Evolutionary conservation across 345 rosid species (phyloP), one percentile per base, ranked within the genome.

Genomic region (Physaria fendleri): DNA sequence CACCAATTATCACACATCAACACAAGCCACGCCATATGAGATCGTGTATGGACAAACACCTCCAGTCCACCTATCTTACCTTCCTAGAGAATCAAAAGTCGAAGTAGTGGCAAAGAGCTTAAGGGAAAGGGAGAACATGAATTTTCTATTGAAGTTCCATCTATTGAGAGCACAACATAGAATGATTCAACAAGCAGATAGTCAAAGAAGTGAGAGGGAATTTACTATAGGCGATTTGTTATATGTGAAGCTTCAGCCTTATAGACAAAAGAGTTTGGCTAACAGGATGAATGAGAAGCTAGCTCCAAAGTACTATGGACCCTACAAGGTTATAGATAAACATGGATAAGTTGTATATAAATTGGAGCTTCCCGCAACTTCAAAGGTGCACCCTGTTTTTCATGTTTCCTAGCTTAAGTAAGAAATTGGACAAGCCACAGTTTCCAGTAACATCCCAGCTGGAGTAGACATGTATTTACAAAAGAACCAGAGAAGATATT

Each of bases 201-300:
- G 7, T 0, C 11, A 8, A 0, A 39, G 21, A 1, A 13, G 8
- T 5, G 43, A 39, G 0, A 3, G 4, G 1, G 0, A 0, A 0
- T 15, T 39, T 2, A 11, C 3, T 2, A 1, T 39, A 0, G 43
- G 43, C 0, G 43, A 39, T 7, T 39, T 1, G 1, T 4, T 39
- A 0, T 39, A 2, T 15, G 10, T 15, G 4, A 15, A 16, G 5
- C 3, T 39, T 1, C 43, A 39, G 2, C 21, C 43, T 0, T 39
- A 39, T 3, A 0, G 43, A 0, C 43, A 39, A 1, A 0, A 16
- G 0, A 14, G 5, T 2, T 10, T 39, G 0, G 18, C 16, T 0
- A 1, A 2, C 10, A 2, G 11, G 0, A 2, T 11, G 0, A 37
- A 37, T 2, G 20, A 15, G 1, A 39, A 15, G 10, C 21, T 39